Evolutionary conservation across 1,284 basidiomycete genomes (phyloP), one percentile per base, ranked within the genome.

Genomic region (Cutaneotrichosporon cavernicola): DNA sequence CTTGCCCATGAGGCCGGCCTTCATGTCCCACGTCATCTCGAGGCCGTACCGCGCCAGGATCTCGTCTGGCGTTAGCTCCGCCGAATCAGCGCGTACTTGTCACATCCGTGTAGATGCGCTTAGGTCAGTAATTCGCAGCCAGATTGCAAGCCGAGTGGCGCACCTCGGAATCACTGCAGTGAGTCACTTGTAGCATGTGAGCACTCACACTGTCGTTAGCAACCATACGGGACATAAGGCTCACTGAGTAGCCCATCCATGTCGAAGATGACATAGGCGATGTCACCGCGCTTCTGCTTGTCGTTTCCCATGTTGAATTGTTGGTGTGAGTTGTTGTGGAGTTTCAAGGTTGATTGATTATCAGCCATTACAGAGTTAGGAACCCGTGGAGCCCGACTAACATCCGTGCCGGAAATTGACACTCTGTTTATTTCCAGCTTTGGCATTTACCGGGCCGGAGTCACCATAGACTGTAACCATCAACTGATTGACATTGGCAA

Each of bases 251-350:
- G 70, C 49, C 80, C 78, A 64, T 80, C 80, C 78, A 81, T 80
- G 68, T 81, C 80, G 65, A 81, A 81, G 65, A 81, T 78, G 70
- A 68, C 74, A 75, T 81, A 81, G 53, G 77, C 78, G 36, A 76
- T 74, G 51, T 74, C 65, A 43, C 68, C 70, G 56, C 68, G 66
- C 32, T 50, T 58, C 30, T 47, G 65, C 32, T 50, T 58, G n/a
- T 47, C 38, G 51, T 36, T 58, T 8, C 36, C 53, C n/a, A 40
- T 56, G n/a, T 47, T 47, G 43, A 10, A 50, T 31, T 53, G 26
- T 18, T 32, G 22, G 8, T 31, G 26, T 51, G 50, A 30, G 16
- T 52, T 30, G 51, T 46, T 46, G 43, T 7, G 18, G 16, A 46
- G 43, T 46, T 0, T 7, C 2, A n/a, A 46, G 16, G 7, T n/a